Evolutionary conservation across 1,284 basidiomycete species (phyloP).

Genomic region (Phellinidium pouzarii): DNA sequence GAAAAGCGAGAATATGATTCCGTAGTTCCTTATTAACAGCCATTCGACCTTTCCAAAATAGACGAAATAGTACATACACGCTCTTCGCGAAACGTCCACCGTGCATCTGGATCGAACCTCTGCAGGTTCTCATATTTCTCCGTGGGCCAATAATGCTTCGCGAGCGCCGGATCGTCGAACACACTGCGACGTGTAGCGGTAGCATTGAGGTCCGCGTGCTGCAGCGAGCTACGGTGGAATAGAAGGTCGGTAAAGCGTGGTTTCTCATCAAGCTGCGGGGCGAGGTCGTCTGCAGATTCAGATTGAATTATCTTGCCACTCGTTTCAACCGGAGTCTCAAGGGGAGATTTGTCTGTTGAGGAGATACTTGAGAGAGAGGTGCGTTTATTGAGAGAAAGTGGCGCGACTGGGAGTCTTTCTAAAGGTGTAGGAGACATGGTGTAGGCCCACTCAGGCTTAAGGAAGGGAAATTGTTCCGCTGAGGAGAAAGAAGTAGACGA

Average conservation of each 20-base stretch:
- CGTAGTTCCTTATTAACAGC: no score
- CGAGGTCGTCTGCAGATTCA: conserved; percentile 6
- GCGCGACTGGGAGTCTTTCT: not conserved
- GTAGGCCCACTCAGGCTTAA: not conserved
- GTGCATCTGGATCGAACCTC: conserved; percentile 56
- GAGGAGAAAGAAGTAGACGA: not conserved
- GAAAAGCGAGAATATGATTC: conserved; percentile 1
- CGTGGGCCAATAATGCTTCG: conserved; percentile 51
- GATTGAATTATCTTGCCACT: not conserved
- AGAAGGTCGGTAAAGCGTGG: conserved; percentile 19
- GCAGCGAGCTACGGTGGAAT: conserved; percentile 19
- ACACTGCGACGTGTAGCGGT: conserved; percentile 51
- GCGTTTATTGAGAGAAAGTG: not conserved
- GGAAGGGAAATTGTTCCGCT: no score
- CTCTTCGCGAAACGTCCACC: conserved; percentile 70
- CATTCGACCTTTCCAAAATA: not conserved
- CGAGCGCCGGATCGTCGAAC: conserved; percentile 48
- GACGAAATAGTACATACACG: conserved; percentile 30
- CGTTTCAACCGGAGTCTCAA: not conserved
- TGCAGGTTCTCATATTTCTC: conserved; percentile 56
- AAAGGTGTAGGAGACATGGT: not conserved
- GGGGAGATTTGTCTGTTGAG: not conserved
- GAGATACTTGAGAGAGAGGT: not conserved
- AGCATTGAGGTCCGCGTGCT: conserved; percentile 32
- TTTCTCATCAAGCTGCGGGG: conserved; percentile 18